Conservation (phyloP, 331 rosid genomes). For the Rosa hybrid region DNA sequence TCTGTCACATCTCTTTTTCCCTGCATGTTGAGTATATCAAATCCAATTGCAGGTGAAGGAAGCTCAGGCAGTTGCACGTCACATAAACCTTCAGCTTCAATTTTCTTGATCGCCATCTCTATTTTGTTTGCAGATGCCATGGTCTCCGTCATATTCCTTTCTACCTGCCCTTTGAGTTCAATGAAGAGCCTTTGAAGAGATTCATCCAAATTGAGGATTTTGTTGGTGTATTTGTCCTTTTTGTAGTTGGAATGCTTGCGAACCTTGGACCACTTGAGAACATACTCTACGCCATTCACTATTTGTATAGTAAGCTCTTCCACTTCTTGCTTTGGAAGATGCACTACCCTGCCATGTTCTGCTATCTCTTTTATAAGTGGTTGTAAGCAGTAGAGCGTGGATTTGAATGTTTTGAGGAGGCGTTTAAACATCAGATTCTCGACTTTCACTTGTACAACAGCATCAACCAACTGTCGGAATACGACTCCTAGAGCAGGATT, state of each 20-base stretch:
- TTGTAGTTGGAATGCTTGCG: background rate
- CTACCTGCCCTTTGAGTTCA: background rate
- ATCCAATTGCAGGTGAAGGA: background rate
- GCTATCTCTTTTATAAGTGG: background rate
- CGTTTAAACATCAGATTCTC: background rate
- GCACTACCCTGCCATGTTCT: background rate
- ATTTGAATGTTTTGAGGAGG: background rate
- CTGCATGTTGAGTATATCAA: background rate
- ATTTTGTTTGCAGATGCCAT: background rate
- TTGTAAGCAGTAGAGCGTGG: background rate
- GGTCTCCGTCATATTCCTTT: background rate
- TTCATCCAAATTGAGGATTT: background rate
- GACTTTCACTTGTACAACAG: background rate
- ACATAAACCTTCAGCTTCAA: background rate
- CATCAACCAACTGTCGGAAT: background rate
- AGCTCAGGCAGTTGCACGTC: background rate
- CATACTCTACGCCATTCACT: background rate
- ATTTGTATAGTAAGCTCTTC: background rate
- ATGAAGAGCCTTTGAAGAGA: background rate
- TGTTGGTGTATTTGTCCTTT: background rate
- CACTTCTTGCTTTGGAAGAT: background rate
- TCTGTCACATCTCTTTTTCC: background rate
- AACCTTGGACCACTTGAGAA: background rate
- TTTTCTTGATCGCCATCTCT: background rate
- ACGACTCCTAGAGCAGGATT: background rate